These are phyloP conservation scores for Xylaria polymorpha DNA, from an alignment of 2,329 filamentous ascomycete genomes.

Conservation along the genomic window DNA sequence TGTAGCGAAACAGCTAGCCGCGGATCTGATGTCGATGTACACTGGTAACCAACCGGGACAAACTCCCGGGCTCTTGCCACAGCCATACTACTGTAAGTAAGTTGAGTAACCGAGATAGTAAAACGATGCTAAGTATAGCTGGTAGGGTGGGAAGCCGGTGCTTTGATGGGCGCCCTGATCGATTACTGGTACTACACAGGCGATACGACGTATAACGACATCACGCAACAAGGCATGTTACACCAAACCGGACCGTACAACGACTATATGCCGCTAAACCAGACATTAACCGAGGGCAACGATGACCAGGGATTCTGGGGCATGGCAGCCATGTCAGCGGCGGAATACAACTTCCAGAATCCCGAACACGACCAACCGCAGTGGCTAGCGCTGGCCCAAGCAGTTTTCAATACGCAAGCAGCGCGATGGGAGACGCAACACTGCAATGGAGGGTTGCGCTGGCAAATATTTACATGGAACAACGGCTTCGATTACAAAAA, in stretches of 20 bases:
- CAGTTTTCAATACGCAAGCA: constrained; percentile 83
- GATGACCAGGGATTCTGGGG: constrained; percentile 83
- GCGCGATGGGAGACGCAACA: constrained; percentile 75
- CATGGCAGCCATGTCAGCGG: constrained; percentile 75
- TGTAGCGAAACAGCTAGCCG: constrained; percentile 62
- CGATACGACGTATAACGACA: constrained; percentile 76
- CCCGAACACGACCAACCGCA: constrained; percentile 67
- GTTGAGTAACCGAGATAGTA: background rate
- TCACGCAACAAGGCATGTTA: constrained; percentile 75
- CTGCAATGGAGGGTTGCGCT: constrained; percentile 81
- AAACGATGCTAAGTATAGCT: constrained; percentile 26
- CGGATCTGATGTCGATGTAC: constrained; percentile 63
- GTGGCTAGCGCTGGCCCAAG: constrained; percentile 79
- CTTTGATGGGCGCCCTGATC: constrained; percentile 76
- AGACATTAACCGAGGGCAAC: constrained; percentile 76
- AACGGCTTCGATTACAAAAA: constrained; percentile 84
- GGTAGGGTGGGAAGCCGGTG: constrained; percentile 79
- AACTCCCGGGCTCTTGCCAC: constrained; percentile 63
- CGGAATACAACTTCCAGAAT: constrained; percentile 75
- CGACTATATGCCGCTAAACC: constrained; percentile 82
- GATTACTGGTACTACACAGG: constrained; percentile 90
- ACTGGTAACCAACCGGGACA: constrained; percentile 62
- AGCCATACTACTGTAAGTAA: constrained; percentile 65
- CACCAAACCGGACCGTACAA: constrained; percentile 78
- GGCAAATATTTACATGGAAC: constrained; percentile 89